A percentile compares a stretch with the other conserved stretches of the same genome.
phyloP scores from a whole-genome alignment of 805 yeast genomes.

The Starmerella khaoyaiensis region DNA sequence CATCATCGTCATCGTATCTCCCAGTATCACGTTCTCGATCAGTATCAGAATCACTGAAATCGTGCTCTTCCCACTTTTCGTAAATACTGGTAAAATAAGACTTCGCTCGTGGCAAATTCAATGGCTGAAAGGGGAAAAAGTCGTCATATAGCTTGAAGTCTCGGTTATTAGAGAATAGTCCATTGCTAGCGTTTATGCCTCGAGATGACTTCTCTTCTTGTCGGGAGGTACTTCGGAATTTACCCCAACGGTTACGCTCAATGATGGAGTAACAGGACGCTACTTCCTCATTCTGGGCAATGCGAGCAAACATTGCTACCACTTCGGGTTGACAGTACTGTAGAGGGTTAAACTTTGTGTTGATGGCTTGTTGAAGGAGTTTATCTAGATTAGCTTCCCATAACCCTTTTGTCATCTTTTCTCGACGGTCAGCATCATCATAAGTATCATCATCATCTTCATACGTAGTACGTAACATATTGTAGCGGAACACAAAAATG shows the following conservation, averaged over 20 bases:
- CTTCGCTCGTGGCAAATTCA: slow-evolving; percentile 54
- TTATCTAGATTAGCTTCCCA: slow-evolving; percentile 48
- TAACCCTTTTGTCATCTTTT: not conserved
- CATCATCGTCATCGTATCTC: slow-evolving; percentile 1
- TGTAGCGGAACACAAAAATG: slow-evolving; percentile 80
- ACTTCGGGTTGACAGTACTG: slow-evolving; percentile 90
- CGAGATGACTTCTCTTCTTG: slow-evolving; percentile 10
- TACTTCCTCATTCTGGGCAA: slow-evolving; percentile 77
- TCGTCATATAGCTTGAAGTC: slow-evolving; percentile 83
- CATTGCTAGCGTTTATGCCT: slow-evolving; percentile 16
- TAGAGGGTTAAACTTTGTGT: slow-evolving; percentile 84
- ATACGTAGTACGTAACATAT: slow-evolving; percentile 34
- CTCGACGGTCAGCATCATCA: not conserved
- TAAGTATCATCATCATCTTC: slow-evolving; percentile 15
- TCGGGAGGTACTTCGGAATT: slow-evolving; percentile 33
- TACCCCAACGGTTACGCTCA: slow-evolving; percentile 71
- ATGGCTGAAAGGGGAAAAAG: slow-evolving; percentile 94
- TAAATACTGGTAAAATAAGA: slow-evolving; percentile 42
- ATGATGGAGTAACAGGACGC: slow-evolving; percentile 90
- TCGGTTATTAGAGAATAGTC: slow-evolving; percentile 47
- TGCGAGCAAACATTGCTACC: slow-evolving; percentile 81
- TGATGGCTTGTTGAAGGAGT: slow-evolving; percentile 72
- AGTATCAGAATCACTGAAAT: slow-evolving; percentile 27
- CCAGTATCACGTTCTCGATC: slow-evolving; percentile 11
- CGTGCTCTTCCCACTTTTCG: slow-evolving; percentile 73